Conservation (phyloP, 495 filamentous ascomycete species). For the Penicillium salamii region DNA sequence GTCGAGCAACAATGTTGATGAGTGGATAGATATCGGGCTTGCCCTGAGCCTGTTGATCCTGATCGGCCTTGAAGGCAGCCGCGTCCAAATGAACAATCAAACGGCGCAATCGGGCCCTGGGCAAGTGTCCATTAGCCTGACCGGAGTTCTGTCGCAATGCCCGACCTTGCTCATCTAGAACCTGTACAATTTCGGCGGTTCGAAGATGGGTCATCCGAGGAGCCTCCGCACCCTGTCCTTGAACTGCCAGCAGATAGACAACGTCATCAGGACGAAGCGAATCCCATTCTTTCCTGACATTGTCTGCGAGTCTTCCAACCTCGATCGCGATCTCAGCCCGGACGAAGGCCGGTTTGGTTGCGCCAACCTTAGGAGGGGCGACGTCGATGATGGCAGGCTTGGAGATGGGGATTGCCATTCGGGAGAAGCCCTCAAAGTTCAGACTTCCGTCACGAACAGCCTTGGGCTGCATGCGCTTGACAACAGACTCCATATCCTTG, state of each 20-base stretch:
- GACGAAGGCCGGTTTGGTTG: conserved; percentile 79
- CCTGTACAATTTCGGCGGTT: conserved; percentile 81
- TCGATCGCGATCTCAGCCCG: conserved; percentile 88
- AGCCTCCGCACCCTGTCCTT: conserved; percentile 46
- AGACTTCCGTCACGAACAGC: conserved; percentile 58
- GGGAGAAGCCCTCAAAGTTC: conserved; percentile 80
- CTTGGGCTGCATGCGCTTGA: conserved; percentile 77
- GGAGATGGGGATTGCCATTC: conserved; percentile 83
- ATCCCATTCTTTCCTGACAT: conserved; percentile 86
- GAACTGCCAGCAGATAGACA: conserved; percentile 78
- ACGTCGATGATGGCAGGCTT: conserved; percentile 88
- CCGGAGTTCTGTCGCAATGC: conserved; percentile 60
- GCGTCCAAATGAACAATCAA: conserved; percentile 82
- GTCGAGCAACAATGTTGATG: conserved; percentile 83
- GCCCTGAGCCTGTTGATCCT: conserved; percentile 57
- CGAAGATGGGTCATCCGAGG: conserved; percentile 68
- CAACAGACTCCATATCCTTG: conserved; percentile 78
- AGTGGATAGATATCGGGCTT: conserved; percentile 76
- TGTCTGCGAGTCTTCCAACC: conserved; percentile 69
- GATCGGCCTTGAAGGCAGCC: conserved; percentile 74
- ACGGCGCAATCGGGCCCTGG: conserved; percentile 57
- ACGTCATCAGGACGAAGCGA: conserved; percentile 83
- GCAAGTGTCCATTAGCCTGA: conserved; percentile 50
- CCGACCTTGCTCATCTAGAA: conserved; percentile 85
- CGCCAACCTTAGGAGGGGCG: conserved; percentile 79